Evolutionary conservation across 2,329 filamentous ascomycete species (phyloP), one percentile per base, ranked within the genome.

Genomic region (Cladophialophora exuberans): DNA sequence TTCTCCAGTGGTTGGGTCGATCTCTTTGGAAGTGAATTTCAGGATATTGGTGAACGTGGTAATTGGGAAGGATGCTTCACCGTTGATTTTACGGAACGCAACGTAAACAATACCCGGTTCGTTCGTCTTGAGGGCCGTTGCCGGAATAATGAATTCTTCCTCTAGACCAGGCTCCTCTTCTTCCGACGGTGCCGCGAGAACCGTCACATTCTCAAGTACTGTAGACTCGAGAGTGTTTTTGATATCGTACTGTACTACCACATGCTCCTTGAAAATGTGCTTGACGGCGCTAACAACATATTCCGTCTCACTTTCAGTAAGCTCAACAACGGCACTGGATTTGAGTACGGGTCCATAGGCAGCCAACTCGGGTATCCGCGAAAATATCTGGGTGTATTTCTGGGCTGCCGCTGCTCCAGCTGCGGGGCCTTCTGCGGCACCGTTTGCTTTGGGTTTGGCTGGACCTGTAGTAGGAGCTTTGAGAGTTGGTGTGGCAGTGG

Each of bases 11-110:
- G 88, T 88, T 4, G 94, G 94, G 67, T 99, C 94, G 63, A 99
- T 94, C 75, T 99, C 94, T 77, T 97, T 97, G 79, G 88, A 94
- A 15, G 91, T 97, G 72, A 99, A 99, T 75, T 94, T 97, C 69
- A 99, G 87, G 33, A 90, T 79, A 73, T 97, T 99, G 63, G 89
- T 90, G 73, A 99, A 96, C 36, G 84, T 88, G 48, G 87, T 85
- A 18, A 88, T 80, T 3, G 91, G 86, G 71, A 95, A 87, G 17
- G 87, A 83, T 38, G 78, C 80, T 66, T 90, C 89, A 53, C 89
- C 91, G 56, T 81, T 83, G 23, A 84, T 75, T 72, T 95, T 94
- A 75, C 88, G 89, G 79, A 99, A 97, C 2, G 91, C 91, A 35
- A 97, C 94, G 69, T 97, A 99, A 35, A 97, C 87, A 65, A 91